Base-by-base conservation (phyloP, 1,284 basidiomycete species). In the Ceratobasidium theobromae region DNA sequence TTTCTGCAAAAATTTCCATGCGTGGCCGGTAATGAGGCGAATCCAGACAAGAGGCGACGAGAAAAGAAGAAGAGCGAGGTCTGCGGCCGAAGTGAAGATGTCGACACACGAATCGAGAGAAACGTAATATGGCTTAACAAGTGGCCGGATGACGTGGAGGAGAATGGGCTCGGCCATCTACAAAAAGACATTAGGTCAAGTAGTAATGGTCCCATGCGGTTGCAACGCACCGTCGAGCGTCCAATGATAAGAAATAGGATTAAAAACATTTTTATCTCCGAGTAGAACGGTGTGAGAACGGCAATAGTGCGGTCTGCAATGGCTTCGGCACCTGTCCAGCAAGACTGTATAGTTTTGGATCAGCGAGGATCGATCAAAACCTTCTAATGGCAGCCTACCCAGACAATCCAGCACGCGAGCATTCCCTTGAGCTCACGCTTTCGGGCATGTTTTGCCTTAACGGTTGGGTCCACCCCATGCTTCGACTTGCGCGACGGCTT, bases 341-440 rank as follows among this genome's bases (percentile, higher is more conserved):
- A 69, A 43, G 64, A 66, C 69, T 70, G 32, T 21, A 30, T 1
- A 23, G 27, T 0, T 5, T 69, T 16, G n/a, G n/a, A n/a, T n/a
- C n/a, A 54, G 38, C 49, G 49, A 43, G 23, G n/a, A 32, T 46
- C 40, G 25, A 53, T 32, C 16, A 45, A 11, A 45, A 54, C 25
- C 25, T n/a, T 32, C 32, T 45, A 23, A 41, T 27, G 16, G 27
- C 12, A 25, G 65, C 82, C 77, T 76, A 89, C 89, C 88, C 88
- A 93, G 70, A 93, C 84, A 49, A 90, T 80, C 90, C 90, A 92
- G 11, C 92, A 82, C 28, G 88, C 84, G 67, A 92, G 77, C 74
- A 85, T 87, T 21, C 90, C 89, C 74, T 92, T 92, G 81, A 92
- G 86, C 72, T 87, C 84, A 65, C 90, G 82, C 74, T 92, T 92